Conservation (phyloP, 2,329 filamentous ascomycete genomes). For the Pseudogymnoascus sp. region DNA sequence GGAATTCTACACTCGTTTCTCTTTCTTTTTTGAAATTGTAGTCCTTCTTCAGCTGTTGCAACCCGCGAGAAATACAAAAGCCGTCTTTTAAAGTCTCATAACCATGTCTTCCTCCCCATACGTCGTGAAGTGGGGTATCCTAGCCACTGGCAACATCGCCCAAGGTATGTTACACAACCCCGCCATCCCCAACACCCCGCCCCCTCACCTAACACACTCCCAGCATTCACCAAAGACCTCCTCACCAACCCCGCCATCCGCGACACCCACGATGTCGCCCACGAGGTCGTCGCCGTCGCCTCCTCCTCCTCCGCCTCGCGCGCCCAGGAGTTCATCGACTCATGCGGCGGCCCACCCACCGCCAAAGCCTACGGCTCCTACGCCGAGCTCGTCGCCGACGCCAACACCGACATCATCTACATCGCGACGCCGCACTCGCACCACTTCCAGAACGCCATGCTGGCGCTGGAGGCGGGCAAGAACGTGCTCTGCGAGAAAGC, state of each 20-base stretch:
- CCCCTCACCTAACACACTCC: slow-evolving; percentile 1
- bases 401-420: slow-evolving; percentile 60
- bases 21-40: neutral
- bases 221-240: slow-evolving; percentile 54
- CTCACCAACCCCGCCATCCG: slow-evolving; percentile 52
- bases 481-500: slow-evolving; percentile 65
- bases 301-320: slow-evolving; percentile 53
- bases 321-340: slow-evolving; percentile 52
- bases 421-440: slow-evolving; percentile 65
- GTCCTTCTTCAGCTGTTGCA: neutral
- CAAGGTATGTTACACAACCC: slow-evolving; percentile 19
- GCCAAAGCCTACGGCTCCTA: slow-evolving; percentile 59
- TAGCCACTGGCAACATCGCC: slow-evolving; percentile 31
- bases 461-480: slow-evolving; percentile 57
- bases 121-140: slow-evolving; percentile 27
- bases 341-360: slow-evolving; percentile 44
- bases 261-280: slow-evolving; percentile 49
- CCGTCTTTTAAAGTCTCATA: neutral
- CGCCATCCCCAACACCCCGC: slow-evolving; percentile 6
- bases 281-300: slow-evolving; percentile 54
- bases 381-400: slow-evolving; percentile 54
- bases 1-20: neutral
- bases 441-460: slow-evolving; percentile 61
- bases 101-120: slow-evolving; percentile 15
- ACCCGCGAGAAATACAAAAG: neutral